Percentiles rank a stretch among this genome's conserved stretches.
Evolutionary conservation across 2,329 filamentous ascomycete species (phyloP).

Genomic region (Sclerotinia glacialis): DNA sequence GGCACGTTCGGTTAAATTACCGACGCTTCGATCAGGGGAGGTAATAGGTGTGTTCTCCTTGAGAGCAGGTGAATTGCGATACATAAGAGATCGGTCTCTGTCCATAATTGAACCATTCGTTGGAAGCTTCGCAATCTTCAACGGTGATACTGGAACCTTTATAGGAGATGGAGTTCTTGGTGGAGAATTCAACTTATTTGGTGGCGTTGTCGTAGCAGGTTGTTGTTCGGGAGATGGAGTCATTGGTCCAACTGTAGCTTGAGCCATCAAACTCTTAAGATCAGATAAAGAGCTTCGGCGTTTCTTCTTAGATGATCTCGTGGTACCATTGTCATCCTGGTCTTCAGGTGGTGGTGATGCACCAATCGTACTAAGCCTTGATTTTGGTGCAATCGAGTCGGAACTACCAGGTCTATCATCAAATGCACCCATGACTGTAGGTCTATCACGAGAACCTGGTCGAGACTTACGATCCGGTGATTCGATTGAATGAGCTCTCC

Average conservation of each 20-base stretch:
- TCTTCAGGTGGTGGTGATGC: conserved; percentile 43
- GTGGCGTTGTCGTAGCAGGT: conserved; percentile 2
- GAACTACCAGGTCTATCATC: conserved; percentile 58
- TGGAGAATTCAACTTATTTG: conserved; percentile 30
- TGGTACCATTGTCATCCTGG: conserved; percentile 42
- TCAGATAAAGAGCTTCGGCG: conserved; percentile 90
- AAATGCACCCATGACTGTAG: conserved; percentile 60
- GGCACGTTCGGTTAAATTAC: conserved; percentile 36
- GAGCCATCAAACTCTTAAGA: conserved; percentile 66
- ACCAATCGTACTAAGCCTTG: conserved; percentile 37
- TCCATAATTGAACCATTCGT: conserved; percentile 34
- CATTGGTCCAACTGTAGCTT: conserved; percentile 52
- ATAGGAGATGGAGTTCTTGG: conserved; percentile 38
- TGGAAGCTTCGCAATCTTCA: conserved; percentile 35
- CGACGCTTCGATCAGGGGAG: conserved; percentile 26
- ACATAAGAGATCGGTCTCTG: conserved; percentile 30
- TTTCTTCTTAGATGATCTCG: conserved; percentile 64
- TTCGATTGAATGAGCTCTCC: conserved; percentile 76
- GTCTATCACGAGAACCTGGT: conserved; percentile 58
- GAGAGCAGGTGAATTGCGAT: conserved; percentile 30
- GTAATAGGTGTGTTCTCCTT: conserved; percentile 35
- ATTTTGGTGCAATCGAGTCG: conserved; percentile 45
- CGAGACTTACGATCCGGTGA: conserved; percentile 49
- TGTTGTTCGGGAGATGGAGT: conserved; percentile 33
- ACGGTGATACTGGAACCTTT: conserved; percentile 10